These are phyloP conservation scores for Candida sojae DNA, from an alignment of 1,139 yeast genomes.

Conservation along the genomic window DNA sequence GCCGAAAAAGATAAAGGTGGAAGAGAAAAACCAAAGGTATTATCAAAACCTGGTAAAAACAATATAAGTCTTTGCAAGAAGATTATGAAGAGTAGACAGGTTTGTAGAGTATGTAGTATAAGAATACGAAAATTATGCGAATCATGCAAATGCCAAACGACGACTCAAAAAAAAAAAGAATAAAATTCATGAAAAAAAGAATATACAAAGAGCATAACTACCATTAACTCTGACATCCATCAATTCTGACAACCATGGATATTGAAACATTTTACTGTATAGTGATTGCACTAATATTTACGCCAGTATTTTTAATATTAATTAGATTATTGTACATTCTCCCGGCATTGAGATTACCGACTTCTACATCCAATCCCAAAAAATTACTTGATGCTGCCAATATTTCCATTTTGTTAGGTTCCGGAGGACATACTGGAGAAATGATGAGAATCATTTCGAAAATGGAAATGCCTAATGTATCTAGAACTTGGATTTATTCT, in stretches of 20 bases:
- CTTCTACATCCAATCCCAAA: conserved; percentile 1
- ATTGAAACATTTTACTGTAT: conserved; percentile 6
- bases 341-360: conserved; percentile 23
- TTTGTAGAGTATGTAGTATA: too few species aligned
- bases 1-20: conserved; percentile 39
- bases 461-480: conserved; percentile 24
- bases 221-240: too few species aligned
- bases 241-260: background rate
- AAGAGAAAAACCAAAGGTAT: conserved; percentile 1
- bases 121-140: too few species aligned
- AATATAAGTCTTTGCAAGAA: conserved; percentile 5
- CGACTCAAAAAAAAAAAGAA: background rate
- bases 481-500: conserved; percentile 48
- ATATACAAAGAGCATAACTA: too few species aligned
- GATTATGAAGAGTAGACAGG: conserved; percentile 6
- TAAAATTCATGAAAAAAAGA: too few species aligned
- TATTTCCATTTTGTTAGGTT: conserved; percentile 66
- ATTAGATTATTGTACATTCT: conserved; percentile 21
- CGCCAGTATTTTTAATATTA: conserved; percentile 4
- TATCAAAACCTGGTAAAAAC: background rate
- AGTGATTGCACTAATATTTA: background rate
- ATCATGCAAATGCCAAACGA: too few species aligned
- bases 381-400: conserved; percentile 20
- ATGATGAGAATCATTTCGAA: conserved; percentile 68
- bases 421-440: conserved; percentile 96